Conservation (phyloP, 2,329 filamentous ascomycete genomes). For the Pseudodiploospora longispora region DNA sequence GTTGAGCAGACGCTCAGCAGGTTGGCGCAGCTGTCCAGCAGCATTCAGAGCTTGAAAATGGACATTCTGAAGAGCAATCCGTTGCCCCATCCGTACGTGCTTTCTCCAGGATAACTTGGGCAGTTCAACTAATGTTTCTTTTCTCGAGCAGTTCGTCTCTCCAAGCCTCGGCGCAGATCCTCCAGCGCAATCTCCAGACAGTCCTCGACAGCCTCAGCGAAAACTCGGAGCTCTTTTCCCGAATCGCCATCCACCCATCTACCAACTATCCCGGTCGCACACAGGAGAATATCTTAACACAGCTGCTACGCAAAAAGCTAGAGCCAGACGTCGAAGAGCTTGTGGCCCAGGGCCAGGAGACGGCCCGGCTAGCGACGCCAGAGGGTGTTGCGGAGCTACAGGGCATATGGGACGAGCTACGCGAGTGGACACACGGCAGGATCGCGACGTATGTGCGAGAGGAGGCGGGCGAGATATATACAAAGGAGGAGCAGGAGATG, state of each 20-base stretch:
- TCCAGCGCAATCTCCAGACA: slow-evolving; percentile 60
- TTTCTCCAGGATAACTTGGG: slow-evolving; percentile 7
- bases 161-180: slow-evolving; percentile 62
- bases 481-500: slow-evolving; percentile 56
- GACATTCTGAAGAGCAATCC: slow-evolving; percentile 56
- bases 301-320: slow-evolving; percentile 74
- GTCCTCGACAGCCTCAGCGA: slow-evolving; percentile 58
- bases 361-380: slow-evolving; percentile 31
- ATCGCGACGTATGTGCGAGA: slow-evolving; percentile 34
- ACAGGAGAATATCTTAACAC: slow-evolving; percentile 56
- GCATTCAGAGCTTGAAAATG: slow-evolving; percentile 54
- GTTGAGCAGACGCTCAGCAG: slow-evolving; percentile 64
- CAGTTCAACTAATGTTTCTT: neutral
- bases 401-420: slow-evolving; percentile 47
- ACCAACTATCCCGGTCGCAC: slow-evolving; percentile 66
- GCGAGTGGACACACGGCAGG: slow-evolving; percentile 32
- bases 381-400: slow-evolving; percentile 39
- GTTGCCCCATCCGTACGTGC: slow-evolving; percentile 55
- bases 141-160: slow-evolving; percentile 51
- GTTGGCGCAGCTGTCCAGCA: slow-evolving; percentile 60
- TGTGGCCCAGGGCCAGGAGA: slow-evolving; percentile 54
- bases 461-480: slow-evolving; percentile 55
- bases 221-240: slow-evolving; percentile 58
- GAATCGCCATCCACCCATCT: slow-evolving; percentile 66
- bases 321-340: slow-evolving; percentile 70